Base-by-base conservation (phyloP, 75 land plant species). In the Cupressus sempervirens region DNA sequence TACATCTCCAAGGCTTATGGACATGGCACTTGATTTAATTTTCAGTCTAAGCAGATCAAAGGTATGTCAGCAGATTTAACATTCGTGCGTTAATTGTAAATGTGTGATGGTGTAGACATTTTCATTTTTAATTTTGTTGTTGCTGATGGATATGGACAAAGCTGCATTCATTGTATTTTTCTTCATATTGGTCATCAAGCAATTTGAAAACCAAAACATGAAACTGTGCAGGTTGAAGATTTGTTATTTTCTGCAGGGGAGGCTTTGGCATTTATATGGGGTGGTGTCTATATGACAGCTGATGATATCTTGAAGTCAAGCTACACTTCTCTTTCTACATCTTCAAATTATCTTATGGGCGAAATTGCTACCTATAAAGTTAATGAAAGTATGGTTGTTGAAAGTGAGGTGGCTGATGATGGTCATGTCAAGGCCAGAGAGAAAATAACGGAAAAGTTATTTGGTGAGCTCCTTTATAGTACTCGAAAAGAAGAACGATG, bases 201-300 rank as follows among this genome's bases (percentile, higher is more conserved):
- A 23, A 29, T 79, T 79, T 41, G 81, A 76, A 38, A 34, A 20
- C 40, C 41, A 79, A 40, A 29, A 53, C 62, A 16, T 82, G 56
- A 53, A 15, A 82, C 18, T 82, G 53, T 85, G 18, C 92, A 96
- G 98, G 96, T 93, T 84, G 98, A 96, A 84, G 98, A 96, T 82
- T 84, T 92, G 56, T 86, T 95, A 13, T 94, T 97, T 90, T 94
- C 93, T 87, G 93, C 92, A 85, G 99, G 99, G 36, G 99, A 98
- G 81, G 99, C 97, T 79, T 84, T 98, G 46, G 93, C 99, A 23
- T 98, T 98, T 88, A 88, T 98, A 41, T 98, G 99, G 99, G 99
- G 98, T 65, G 94, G 90, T n/a, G 90, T 98, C 34, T 93, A 94
- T 80, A 88, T 95, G 16, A 92, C 94, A 23, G 93, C 94, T 86